phyloP scores from a whole-genome alignment of 2,329 filamentous ascomycete genomes.

The Periglandula ipomoeae region DNA sequence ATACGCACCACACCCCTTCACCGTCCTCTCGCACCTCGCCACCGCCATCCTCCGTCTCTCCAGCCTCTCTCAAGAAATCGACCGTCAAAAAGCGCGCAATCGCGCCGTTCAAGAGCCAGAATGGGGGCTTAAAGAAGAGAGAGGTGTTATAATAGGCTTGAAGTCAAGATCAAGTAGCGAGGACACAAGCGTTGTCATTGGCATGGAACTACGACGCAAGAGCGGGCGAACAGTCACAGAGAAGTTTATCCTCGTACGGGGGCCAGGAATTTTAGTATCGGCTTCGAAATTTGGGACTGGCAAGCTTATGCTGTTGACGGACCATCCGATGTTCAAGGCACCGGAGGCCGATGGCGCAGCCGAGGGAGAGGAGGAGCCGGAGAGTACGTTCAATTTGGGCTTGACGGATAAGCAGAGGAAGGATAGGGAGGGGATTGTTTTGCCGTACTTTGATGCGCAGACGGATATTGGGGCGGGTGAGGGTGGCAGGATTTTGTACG shows the following conservation, averaged over 20 bases:
- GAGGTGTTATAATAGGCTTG: constrained; percentile 66
- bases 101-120: constrained; percentile 65
- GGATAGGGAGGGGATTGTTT: constrained; percentile 78
- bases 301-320: constrained; percentile 54
- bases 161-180: constrained; percentile 28
- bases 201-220: constrained; percentile 78
- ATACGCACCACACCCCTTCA: constrained; percentile 61
- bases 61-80: constrained; percentile 65
- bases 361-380: constrained; percentile 44
- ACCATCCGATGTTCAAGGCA: constrained; percentile 61
- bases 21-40: constrained; percentile 72
- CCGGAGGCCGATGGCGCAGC: constrained; percentile 25
- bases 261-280: constrained; percentile 6
- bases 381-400: constrained; percentile 76
- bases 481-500: constrained; percentile 88
- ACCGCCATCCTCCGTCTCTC: constrained; percentile 72
- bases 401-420: constrained; percentile 84
- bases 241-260: constrained; percentile 41
- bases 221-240: constrained; percentile 72
- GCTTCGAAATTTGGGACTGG: constrained; percentile 18
- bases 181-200: constrained; percentile 53
- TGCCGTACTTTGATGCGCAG: constrained; percentile 97
- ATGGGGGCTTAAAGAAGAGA: constrained; percentile 68
- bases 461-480: constrained; percentile 68
- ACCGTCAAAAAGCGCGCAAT: constrained; percentile 65